A percentile compares a stretch with the other conserved stretches of the same genome.
Evolutionary conservation across 2,329 filamentous ascomycete species (phyloP).

Genomic region (Fusarium incarnatum): DNA sequence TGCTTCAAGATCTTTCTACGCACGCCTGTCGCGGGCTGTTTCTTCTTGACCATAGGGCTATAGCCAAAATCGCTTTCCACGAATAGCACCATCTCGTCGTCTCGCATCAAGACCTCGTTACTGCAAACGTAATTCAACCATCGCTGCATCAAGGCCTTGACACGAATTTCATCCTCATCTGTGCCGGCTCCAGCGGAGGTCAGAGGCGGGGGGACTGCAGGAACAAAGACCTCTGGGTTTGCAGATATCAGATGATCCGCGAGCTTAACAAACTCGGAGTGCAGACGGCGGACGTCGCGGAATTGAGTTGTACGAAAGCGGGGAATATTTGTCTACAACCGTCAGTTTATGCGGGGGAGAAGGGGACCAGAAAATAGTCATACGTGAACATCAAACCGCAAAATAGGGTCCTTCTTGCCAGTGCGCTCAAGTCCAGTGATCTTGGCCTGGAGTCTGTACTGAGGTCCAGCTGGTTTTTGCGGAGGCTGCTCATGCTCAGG

Average conservation of each 20-base stretch:
- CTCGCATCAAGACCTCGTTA: constrained; percentile 91
- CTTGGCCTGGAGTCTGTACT: constrained; percentile 91
- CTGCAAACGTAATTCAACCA: constrained; percentile 95
- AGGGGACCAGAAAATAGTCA: constrained; percentile 12
- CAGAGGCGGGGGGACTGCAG: constrained; percentile 92
- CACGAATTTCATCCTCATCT: constrained; percentile 90
- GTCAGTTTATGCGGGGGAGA: constrained; percentile 38
- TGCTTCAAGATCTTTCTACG: constrained; percentile 96
- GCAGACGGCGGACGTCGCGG: constrained; percentile 93
- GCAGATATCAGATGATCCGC: constrained; percentile 95
- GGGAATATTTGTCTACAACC: constrained; percentile 89
- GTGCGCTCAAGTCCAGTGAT: constrained; percentile 93
- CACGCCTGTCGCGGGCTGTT: constrained; percentile 96
- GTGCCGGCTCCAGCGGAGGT: constrained; percentile 95
- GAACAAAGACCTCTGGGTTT: constrained; percentile 96
- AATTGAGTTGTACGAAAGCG: constrained; percentile 98
- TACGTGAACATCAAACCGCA: constrained; percentile 97
- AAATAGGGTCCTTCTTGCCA: constrained; percentile 93
- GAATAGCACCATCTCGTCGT: constrained; percentile 97
- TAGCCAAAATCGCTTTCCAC: constrained; percentile 99
- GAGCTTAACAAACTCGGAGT: constrained; percentile 97
- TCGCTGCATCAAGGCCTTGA: constrained; percentile 89
- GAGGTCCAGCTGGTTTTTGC: constrained; percentile 70
- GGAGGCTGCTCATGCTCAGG: constrained; percentile 60
- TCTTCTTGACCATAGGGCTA: constrained; percentile 93